phyloP scores from a whole-genome alignment of 768 basidiomycete species.

The Nidularia sp. region DNA sequence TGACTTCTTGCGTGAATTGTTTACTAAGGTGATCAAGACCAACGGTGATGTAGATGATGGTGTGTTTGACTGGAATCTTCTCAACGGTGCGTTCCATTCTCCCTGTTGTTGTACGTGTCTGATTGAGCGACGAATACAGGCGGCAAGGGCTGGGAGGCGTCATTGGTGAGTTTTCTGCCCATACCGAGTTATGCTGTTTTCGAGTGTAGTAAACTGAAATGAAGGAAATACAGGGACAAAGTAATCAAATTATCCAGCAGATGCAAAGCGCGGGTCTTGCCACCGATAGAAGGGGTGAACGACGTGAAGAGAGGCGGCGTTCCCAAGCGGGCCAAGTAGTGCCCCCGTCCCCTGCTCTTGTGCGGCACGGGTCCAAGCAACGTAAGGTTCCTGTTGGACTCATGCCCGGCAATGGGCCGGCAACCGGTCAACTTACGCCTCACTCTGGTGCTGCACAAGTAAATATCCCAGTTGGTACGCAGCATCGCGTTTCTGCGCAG shows the following conservation, averaged over 20 bases:
- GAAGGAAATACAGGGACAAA: slow-evolving; percentile 43
- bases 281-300: slow-evolving; percentile 60
- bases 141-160: slow-evolving; percentile 93
- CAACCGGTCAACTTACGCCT: slow-evolving; percentile 61
- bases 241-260: slow-evolving; percentile 54
- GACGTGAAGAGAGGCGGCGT: slow-evolving; percentile 64
- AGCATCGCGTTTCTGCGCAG: slow-evolving; percentile 41
- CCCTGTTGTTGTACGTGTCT: slow-evolving; percentile 1
- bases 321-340: slow-evolving; percentile 54
- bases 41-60: slow-evolving; percentile 90
- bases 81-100: slow-evolving; percentile 57
- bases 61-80: slow-evolving; percentile 92
- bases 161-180: slow-evolving; percentile 46
- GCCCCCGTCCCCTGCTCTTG: slow-evolving; percentile 76
- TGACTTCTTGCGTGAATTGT: slow-evolving; percentile 93
- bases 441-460: slow-evolving; percentile 72
- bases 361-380: slow-evolving; percentile 72
- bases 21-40: slow-evolving; percentile 90
- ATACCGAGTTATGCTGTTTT: no score
- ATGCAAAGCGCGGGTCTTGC: slow-evolving; percentile 51
- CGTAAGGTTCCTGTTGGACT: slow-evolving; percentile 60
- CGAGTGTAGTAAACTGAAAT: no score
- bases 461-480: slow-evolving; percentile 62
- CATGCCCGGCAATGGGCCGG: slow-evolving; percentile 43
- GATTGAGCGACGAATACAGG: slow-evolving; percentile 31